phyloP scores from a whole-genome alignment of 805 yeast species.

The Saccharomycopsis sp. region DNA sequence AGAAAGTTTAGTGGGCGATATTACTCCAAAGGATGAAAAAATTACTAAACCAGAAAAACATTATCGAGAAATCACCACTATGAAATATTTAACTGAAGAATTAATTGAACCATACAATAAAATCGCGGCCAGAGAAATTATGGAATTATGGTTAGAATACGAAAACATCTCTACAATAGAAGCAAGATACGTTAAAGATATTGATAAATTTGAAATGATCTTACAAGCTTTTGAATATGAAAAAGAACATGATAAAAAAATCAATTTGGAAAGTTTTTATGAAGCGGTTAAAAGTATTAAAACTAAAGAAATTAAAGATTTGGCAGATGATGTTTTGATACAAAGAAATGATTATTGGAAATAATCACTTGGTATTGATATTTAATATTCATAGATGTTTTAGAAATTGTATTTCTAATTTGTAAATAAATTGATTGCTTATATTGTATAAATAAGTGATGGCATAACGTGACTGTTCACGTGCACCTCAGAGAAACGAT shows the following conservation, averaged over 20 bases:
- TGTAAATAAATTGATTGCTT: too few relatives aligned
- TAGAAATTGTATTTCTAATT: too few relatives aligned
- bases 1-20: constrained; percentile 89
- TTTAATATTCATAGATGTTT: too few relatives aligned
- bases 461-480: too few relatives aligned
- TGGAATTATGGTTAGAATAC: constrained; percentile 77
- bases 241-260: constrained; percentile 35
- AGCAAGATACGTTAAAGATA: constrained; percentile 85
- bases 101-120: constrained; percentile 57
- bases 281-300: constrained; percentile 51
- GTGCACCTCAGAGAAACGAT: too few relatives aligned
- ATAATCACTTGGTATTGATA: too few relatives aligned
- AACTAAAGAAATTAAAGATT: constrained; percentile 55
- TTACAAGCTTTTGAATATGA: constrained; percentile 81
- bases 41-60: constrained; percentile 76
- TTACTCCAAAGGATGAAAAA: constrained; percentile 64
- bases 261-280: constrained; percentile 62
- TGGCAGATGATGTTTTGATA: constrained; percentile 50
- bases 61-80: constrained; percentile 66
- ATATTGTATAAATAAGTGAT: too few relatives aligned
- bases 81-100: constrained; percentile 47
- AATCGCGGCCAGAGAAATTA: constrained; percentile 50
- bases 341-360: constrained; percentile 15
- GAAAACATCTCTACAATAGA: constrained; percentile 75
- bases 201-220: constrained; percentile 84